These are phyloP conservation scores for Aegilops umbellulata DNA, from an alignment of 176 grass and related monocot genomes.

Conservation along the genomic window DNA sequence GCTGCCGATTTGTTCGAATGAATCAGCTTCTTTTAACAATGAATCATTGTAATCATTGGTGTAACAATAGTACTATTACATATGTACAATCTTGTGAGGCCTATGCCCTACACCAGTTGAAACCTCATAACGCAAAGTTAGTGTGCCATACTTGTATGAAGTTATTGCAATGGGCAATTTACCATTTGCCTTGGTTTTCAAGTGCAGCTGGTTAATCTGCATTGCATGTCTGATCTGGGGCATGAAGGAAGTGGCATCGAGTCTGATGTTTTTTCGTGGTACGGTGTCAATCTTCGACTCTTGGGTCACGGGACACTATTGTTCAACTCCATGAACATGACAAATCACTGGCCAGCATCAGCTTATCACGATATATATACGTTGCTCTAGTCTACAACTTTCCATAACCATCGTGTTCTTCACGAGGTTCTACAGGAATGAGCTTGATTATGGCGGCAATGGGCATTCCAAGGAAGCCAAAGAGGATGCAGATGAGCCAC, in stretches of 20 bases:
- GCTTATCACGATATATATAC: neutral
- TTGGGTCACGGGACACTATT: neutral
- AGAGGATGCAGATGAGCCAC: constrained; percentile 55
- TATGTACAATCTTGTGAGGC: neutral
- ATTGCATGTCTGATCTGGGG: neutral
- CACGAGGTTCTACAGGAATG: constrained; percentile 45
- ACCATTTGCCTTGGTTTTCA: neutral
- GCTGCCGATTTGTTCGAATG: neutral
- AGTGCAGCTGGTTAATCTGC: neutral
- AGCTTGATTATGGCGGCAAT: constrained; percentile 70
- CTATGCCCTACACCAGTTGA: neutral
- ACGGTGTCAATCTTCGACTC: neutral
- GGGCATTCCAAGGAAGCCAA: constrained; percentile 87
- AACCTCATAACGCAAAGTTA: neutral
- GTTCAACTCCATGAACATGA: neutral
- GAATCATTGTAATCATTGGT: neutral
- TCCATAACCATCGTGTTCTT: neutral
- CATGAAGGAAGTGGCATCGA: neutral
- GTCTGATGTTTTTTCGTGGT: neutral
- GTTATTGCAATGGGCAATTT: neutral
- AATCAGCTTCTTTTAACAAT: neutral
- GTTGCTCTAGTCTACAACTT: neutral
- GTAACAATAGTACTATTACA: neutral
- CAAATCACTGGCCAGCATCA: neutral
- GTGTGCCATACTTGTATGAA: neutral